A percentile compares a stretch with the other conserved stretches of the same genome.
Evolutionary conservation across 352 stramenopile species (phyloP).

Genomic region (Pythium volutum): DNA sequence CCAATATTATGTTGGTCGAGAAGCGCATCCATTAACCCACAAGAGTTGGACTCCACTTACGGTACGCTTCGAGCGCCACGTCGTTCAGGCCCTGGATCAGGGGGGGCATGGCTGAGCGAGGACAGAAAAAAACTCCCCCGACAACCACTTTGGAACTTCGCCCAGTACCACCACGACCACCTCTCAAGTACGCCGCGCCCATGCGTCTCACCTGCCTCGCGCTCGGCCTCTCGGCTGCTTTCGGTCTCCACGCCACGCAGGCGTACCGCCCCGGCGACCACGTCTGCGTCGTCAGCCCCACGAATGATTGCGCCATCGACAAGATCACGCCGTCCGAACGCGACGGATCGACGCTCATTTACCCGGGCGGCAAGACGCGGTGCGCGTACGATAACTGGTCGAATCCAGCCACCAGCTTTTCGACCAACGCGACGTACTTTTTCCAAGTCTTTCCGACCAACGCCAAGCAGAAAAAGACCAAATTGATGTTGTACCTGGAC

Average conservation of each 20-base stretch:
- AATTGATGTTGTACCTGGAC: conserved; percentile 72
- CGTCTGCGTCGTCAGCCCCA: conserved; percentile 46
- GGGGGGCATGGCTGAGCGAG: no score
- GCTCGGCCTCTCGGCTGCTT: no score
- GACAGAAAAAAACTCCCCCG: no score
- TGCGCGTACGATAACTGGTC: conserved; percentile 52
- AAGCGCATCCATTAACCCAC: no score
- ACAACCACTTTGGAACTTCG: no score
- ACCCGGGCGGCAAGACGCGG: conserved; percentile 47
- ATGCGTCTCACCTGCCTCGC: no score
- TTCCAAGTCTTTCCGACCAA: conserved; percentile 57
- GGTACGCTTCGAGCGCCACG: no score
- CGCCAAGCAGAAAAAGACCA: conserved; percentile 47
- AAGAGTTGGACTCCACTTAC: no score
- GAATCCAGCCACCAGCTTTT: conserved; percentile 26
- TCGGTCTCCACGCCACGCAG: neutral
- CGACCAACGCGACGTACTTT: conserved; percentile 57
- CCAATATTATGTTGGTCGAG: no score
- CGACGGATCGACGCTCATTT: conserved; percentile 55
- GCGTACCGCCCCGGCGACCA: conserved; percentile 47
- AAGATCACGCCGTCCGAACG: conserved; percentile 40
- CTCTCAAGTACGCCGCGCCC: no score
- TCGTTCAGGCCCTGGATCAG: no score
- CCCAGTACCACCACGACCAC: no score
- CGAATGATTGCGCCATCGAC: conserved; percentile 47